phyloP scores from a whole-genome alignment of 768 basidiomycete species.

The Amanita rubescens region DNA sequence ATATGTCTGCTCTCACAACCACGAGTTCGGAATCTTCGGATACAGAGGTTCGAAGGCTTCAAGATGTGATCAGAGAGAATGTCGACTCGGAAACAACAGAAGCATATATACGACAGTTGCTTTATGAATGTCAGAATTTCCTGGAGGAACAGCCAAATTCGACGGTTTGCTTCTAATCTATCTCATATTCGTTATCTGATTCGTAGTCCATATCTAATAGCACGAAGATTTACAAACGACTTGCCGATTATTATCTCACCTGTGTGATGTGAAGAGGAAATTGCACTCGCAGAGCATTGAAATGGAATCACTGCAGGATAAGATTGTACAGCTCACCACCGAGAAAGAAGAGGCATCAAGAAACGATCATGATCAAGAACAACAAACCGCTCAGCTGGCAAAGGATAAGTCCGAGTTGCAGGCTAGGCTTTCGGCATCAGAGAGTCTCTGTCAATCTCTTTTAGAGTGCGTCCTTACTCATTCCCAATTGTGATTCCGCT shows the following conservation, averaged over 20 bases:
- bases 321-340: constrained; percentile 23
- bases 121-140: constrained; percentile 43
- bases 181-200: background rate
- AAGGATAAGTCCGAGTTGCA: constrained; percentile 29
- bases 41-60: constrained; percentile 41
- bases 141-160: constrained; percentile 36
- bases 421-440: constrained; percentile 27
- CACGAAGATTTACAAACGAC: constrained; percentile 43
- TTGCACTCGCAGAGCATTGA: constrained; percentile 27
- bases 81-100: constrained; percentile 50
- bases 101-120: constrained; percentile 38
- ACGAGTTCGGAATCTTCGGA: constrained; percentile 31
- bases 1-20: constrained; percentile 26
- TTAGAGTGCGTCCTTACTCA: constrained; percentile 29
- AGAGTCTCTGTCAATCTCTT: constrained; percentile 31
- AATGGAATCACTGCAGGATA: constrained; percentile 22
- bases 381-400: constrained; percentile 24
- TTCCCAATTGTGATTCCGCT: constrained; percentile 1
- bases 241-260: constrained; percentile 40
- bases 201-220: constrained; percentile 21
- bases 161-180: constrained; percentile 27
- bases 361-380: constrained; percentile 16
- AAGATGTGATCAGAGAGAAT: constrained; percentile 45
- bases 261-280: constrained; percentile 39
- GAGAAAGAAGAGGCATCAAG: constrained; percentile 28